Base-by-base conservation (phyloP, 768 basidiomycete genomes). In the Termitomyces sp. region DNA sequence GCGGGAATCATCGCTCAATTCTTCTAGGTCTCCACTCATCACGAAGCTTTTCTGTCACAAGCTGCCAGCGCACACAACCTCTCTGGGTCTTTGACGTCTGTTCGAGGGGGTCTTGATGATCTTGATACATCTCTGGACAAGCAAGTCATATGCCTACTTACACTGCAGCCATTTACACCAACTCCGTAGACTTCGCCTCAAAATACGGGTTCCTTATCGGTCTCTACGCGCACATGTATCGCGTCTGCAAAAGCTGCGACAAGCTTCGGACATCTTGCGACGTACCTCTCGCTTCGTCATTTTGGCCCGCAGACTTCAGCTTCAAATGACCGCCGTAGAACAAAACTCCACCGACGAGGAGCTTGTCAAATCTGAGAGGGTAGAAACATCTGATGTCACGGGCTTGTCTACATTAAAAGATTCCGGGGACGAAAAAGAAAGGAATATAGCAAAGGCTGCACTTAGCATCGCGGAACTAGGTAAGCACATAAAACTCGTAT, bases 401-500 rank as follows among this genome's bases (percentile, higher is more conserved):
- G 32, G 30, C 22, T 18, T 38, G 16, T 38, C 35, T 26, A 57
- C 62, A 44, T 65, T 71, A 40, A 62, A 63, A 55, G 83, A 81
- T 30, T 68, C 75, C 35, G 88, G 88, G 64, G 88, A 92, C 30
- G 90, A 92, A 62, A 87, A 86, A 69, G 95, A 97, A 66, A 79
- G 96, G 9, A 83, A 83, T 16, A 86, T 98, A 65, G 89, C 94
- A 2, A 95, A 95, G 71, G 95, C 96, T 2, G 96, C 95, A n/a
- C 74, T 98, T 64, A 94, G 86, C 40, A 86, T 98, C 9, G 92
- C 95, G 0, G 96, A 99, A 70, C 76, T 98, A 44, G 79, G 94
- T 92, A 60, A 63, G 87, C 74, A 33, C 24, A 10, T 74, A 33
- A n/a, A 35, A 41, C 45, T n/a, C 44, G 28, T 22, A 33, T 24